Evolutionary conservation across 805 yeast genomes (phyloP), one percentile per base, ranked within the genome.

Genomic region (Lipomyces yamanashiensis): DNA sequence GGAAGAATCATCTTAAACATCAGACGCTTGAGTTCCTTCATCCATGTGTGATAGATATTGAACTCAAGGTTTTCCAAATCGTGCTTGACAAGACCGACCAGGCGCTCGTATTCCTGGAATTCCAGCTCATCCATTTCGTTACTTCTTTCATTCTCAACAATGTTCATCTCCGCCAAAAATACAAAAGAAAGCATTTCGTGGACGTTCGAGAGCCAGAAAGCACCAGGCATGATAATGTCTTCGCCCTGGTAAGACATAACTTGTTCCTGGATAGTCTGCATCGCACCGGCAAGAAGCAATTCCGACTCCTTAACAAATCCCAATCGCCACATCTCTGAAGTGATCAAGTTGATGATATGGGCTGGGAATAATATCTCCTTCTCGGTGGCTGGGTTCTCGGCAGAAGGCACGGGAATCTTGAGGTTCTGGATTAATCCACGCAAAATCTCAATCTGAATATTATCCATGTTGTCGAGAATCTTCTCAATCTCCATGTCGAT

Each of bases 261-360:
- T 66, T 89, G 87, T 56, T 84, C 85, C 79, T 93, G 98, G 70
- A 95, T 91, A 1, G 89, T 88, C 36, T 90, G 85, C 74, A 93
- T 82, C 1, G 92, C 96, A 74, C 89, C 92, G 53, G 97, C 97
- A 66, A 95, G 79, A 74, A 95, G 89, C 61, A 86, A 87, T 79
- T 95, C 98, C 74, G 93, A 87, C 76, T 93, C 97, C 69, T 88
- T 86, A 15, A 97, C 91, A 72, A 92, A 83, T 1, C 98, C 98
- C 54, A 93, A 81, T 77, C 98, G 85, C 99, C 99, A 95, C 98
- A 95, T 92, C 76, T 95, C 99, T 72, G 96, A 87, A 68, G 93
- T 81, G 40, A 93, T 88, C 69, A 95, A 88, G 72, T 95, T 93
- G 72, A 95, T 86, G 69, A 95, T 90, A 80, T 97, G 86, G 1